Conservation (phyloP, 805 yeast genomes). For the Candida orba region DNA sequence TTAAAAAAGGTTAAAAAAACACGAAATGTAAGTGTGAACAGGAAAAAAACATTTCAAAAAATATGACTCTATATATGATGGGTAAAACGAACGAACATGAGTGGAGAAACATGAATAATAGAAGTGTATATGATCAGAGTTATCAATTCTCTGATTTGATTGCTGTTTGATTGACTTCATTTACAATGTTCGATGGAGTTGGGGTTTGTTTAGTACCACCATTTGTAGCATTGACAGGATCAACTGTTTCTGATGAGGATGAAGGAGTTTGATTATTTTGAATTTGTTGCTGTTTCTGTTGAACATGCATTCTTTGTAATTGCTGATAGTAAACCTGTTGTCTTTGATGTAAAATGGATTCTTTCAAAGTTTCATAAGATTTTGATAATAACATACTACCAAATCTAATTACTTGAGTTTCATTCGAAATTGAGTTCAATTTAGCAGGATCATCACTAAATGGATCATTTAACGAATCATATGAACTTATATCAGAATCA, state of each 20-base stretch:
- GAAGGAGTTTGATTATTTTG: slow-evolving; percentile 24
- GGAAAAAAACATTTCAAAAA: too few relatives aligned
- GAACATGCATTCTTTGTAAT: slow-evolving; percentile 21
- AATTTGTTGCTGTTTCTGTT: slow-evolving; percentile 20
- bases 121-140: too few relatives aligned
- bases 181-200: slow-evolving; percentile 3
- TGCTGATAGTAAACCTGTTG: slow-evolving; percentile 36
- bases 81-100: too few relatives aligned
- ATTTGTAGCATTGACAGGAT: background rate
- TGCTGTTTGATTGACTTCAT: slow-evolving; percentile 3
- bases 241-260: background rate
- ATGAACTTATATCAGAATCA: slow-evolving; percentile 44
- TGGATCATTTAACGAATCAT: slow-evolving; percentile 37
- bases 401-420: slow-evolving; percentile 83
- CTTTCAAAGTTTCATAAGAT: slow-evolving; percentile 72
- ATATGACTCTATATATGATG: too few relatives aligned
- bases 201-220: slow-evolving; percentile 1
- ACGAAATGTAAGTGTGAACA: too few relatives aligned
- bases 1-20: too few relatives aligned
- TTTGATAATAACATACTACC: slow-evolving; percentile 87
- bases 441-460: slow-evolving; percentile 74
- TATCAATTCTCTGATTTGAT: slow-evolving; percentile 6
- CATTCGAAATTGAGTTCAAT: slow-evolving; percentile 74
- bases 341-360: slow-evolving; percentile 67
- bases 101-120: background rate